phyloP scores from a whole-genome alignment of 148 eudicot genomes.

The Chenopodium berlandieri region DNA sequence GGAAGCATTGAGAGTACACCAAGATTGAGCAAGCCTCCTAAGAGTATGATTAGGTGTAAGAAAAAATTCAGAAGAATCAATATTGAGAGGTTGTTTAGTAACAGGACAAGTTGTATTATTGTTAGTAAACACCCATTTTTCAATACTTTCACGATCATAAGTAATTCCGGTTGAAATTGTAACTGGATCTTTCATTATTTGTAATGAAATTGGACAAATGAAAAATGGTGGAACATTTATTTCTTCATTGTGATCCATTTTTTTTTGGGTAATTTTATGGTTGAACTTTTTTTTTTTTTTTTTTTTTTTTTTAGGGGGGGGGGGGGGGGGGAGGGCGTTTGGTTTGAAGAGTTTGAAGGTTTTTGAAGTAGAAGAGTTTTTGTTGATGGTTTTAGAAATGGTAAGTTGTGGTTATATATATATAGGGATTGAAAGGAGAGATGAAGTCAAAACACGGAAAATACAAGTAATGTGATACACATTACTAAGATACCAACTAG shows the following conservation, averaged over 20 bases:
- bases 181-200: conserved; percentile 77
- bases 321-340: no score
- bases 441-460: background rate
- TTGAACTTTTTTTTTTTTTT: background rate
- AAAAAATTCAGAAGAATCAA: conserved; percentile 16
- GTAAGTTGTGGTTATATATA: no score
- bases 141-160: conserved; percentile 68
- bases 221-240: conserved; percentile 66
- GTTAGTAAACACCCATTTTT: conserved; percentile 51
- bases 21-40: conserved; percentile 70
- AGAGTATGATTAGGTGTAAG: conserved; percentile 84
- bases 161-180: conserved; percentile 71
- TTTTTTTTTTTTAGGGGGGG: no score
- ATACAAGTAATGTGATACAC: background rate
- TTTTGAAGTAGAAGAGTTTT: background rate
- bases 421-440: background rate
- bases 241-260: conserved; percentile 32
- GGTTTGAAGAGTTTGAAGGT: no score
- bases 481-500: background rate
- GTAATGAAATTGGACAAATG: conserved; percentile 65
- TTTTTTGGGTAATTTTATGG: background rate
- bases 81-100: conserved; percentile 57
- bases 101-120: conserved; percentile 61
- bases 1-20: conserved; percentile 81
- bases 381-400: background rate